Evolutionary conservation across 257 asterid species (phyloP).

Genomic region (Salvia hispanica): DNA sequence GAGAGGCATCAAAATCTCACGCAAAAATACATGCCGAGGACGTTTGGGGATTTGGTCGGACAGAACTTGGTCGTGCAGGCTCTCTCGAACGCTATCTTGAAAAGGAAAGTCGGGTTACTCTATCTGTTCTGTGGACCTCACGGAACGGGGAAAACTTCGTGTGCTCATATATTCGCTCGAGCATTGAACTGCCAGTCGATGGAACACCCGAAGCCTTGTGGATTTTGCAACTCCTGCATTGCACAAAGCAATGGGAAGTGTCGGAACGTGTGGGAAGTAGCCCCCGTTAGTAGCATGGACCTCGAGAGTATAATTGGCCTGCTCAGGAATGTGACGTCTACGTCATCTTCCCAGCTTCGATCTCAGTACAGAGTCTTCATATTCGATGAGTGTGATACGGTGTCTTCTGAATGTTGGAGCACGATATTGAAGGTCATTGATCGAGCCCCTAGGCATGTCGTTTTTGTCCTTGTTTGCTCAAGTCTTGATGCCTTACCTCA

Average conservation of each 20-base stretch:
- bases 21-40: slow-evolving; percentile 84
- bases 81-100: slow-evolving; percentile 74
- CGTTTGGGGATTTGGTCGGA: slow-evolving; percentile 85
- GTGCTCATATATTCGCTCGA: slow-evolving; percentile 85
- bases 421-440: slow-evolving; percentile 76
- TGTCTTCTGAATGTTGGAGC: slow-evolving; percentile 82
- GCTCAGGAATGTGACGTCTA: slow-evolving; percentile 49
- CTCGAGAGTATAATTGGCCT: slow-evolving; percentile 58
- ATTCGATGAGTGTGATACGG: slow-evolving; percentile 78
- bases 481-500: slow-evolving; percentile 89
- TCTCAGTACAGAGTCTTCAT: slow-evolving; percentile 74
- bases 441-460: slow-evolving; percentile 87
- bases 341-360: slow-evolving; percentile 45
- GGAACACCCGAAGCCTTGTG: slow-evolving; percentile 84
- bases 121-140: slow-evolving; percentile 92
- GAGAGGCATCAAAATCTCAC: slow-evolving; percentile 82
- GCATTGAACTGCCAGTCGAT: slow-evolving; percentile 82
- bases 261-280: slow-evolving; percentile 71
- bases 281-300: slow-evolving; percentile 69
- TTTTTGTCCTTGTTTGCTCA: slow-evolving; percentile 82
- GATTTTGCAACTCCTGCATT: slow-evolving; percentile 70
- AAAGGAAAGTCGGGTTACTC: slow-evolving; percentile 75
- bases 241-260: slow-evolving; percentile 60
- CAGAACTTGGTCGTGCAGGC: slow-evolving; percentile 89
- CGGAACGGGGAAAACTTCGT: slow-evolving; percentile 94